A percentile compares a stretch with the other conserved stretches of the same genome.
Evolutionary conservation across 2,329 filamentous ascomycete genomes (phyloP).

Genomic region (Trichophyton rubrum): DNA sequence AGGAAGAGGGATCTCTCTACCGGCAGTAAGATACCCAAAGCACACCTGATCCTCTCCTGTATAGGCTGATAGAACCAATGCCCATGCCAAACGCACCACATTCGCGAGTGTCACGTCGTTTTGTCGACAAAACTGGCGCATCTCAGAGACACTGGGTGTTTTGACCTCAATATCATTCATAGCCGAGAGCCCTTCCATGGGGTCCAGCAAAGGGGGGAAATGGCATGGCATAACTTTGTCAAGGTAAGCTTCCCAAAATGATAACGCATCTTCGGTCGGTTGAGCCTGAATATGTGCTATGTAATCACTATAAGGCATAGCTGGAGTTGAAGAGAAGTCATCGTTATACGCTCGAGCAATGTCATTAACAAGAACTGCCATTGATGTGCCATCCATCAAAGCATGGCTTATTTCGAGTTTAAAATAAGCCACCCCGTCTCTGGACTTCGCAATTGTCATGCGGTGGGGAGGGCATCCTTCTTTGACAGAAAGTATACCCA

Average conservation of each 20-base stretch:
- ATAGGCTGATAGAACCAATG: slow-evolving; percentile 12
- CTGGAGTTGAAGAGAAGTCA: slow-evolving; percentile 4
- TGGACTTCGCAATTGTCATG: neutral
- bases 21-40: slow-evolving; percentile 21
- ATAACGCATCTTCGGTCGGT: neutral
- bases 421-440: neutral
- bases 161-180: neutral
- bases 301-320: slow-evolving; percentile 26
- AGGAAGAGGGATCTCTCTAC: slow-evolving; percentile 30
- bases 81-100: slow-evolving; percentile 17
- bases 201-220: slow-evolving; percentile 1
- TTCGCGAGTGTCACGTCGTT: slow-evolving; percentile 14
- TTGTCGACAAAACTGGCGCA: slow-evolving; percentile 5
- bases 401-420: slow-evolving; percentile 32
- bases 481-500: neutral
- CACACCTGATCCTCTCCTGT: slow-evolving; percentile 15
- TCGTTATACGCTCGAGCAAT: slow-evolving; percentile 24
- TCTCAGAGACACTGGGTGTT: slow-evolving; percentile 7
- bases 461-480: neutral
- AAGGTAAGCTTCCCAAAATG: slow-evolving; percentile 18
- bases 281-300: slow-evolving; percentile 21
- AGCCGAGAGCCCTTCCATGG: neutral
- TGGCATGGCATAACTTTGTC: slow-evolving; percentile 15
- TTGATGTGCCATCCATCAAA: slow-evolving; percentile 32
- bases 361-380: slow-evolving; percentile 28